Evolutionary conservation across 2,329 filamentous ascomycete genomes (phyloP).

Genomic region (Ustilaginoidea virens): DNA sequence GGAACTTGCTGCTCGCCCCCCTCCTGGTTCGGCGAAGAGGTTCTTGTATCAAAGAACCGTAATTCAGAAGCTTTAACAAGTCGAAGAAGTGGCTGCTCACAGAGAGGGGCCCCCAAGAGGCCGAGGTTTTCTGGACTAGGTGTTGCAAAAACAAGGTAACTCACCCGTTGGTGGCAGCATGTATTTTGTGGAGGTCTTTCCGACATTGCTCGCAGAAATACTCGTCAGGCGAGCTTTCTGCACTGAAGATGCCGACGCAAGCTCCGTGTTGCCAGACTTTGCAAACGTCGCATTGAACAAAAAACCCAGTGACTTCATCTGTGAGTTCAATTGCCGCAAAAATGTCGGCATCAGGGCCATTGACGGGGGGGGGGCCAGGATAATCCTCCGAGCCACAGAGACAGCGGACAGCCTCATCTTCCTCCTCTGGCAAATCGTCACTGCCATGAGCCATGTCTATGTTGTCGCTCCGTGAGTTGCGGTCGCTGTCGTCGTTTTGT

Average conservation of each 20-base stretch:
- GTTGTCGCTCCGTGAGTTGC: slow-evolving; percentile 23
- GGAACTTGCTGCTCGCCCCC: too few relatives aligned
- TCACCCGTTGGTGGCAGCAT: slow-evolving; percentile 71
- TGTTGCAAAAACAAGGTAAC: slow-evolving; percentile 16
- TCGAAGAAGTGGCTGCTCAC: too few relatives aligned
- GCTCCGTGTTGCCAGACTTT: slow-evolving; percentile 98
- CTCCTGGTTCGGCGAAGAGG: too few relatives aligned
- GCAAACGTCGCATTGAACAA: slow-evolving; percentile 94
- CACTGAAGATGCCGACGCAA: slow-evolving; percentile 92
- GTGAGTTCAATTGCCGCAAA: slow-evolving; percentile 47
- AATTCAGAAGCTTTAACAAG: too few relatives aligned
- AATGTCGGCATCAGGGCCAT: slow-evolving; percentile 41
- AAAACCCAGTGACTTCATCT: slow-evolving; percentile 85
- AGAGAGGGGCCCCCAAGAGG: too few relatives aligned
- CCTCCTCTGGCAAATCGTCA: slow-evolving; percentile 56
- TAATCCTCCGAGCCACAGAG: slow-evolving; percentile 92
- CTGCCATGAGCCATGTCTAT: slow-evolving; percentile 44
- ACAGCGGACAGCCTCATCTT: slow-evolving; percentile 91
- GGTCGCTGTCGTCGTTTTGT: slow-evolving; percentile 44
- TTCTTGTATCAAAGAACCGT: too few relatives aligned
- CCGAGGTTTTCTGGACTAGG: neutral
- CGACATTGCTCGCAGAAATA: slow-evolving; percentile 96
- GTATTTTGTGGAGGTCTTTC: slow-evolving; percentile 79
- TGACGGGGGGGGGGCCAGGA: slow-evolving; percentile 60
- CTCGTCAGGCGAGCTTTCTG: slow-evolving; percentile 82